Conservation (phyloP, 2,329 filamentous ascomycete species). For the Paracamarosporium sp. region DNA sequence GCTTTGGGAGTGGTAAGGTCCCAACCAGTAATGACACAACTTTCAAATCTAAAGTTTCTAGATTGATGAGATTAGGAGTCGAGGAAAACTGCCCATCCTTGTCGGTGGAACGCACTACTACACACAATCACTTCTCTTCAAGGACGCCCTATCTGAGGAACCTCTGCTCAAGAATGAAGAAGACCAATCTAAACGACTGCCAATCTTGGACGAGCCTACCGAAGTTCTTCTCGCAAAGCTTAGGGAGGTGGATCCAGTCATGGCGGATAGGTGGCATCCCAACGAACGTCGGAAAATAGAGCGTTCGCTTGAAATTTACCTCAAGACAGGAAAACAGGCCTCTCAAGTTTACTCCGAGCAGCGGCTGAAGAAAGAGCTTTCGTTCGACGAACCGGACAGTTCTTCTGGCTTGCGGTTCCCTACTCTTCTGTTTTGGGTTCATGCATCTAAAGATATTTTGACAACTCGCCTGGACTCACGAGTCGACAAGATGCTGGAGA, state of each 20-base stretch:
- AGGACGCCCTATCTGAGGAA: constrained; percentile 68
- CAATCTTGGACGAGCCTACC: constrained; percentile 75
- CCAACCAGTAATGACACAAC: no score
- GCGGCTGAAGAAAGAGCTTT: constrained; percentile 41
- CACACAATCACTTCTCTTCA: constrained; percentile 84
- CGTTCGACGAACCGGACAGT: background rate
- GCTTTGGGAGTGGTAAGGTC: constrained; percentile 64
- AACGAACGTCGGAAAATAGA: constrained; percentile 90
- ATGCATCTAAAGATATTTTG: constrained; percentile 73
- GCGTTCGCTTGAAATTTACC: constrained; percentile 87
- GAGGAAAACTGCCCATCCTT: constrained; percentile 84
- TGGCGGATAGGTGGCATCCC: constrained; percentile 93
- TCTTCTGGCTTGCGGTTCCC: constrained; percentile 54
- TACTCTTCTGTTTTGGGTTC: constrained; percentile 85
- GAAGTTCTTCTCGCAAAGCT: constrained; percentile 76
- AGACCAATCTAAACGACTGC: constrained; percentile 53
- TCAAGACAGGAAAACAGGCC: constrained; percentile 80
- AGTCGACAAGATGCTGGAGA: constrained; percentile 82
- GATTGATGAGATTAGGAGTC: constrained; percentile 78
- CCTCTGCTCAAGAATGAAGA: constrained; percentile 39
- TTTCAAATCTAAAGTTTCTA: constrained; percentile 18
- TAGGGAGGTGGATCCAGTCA: constrained; percentile 81
- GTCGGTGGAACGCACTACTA: constrained; percentile 98
- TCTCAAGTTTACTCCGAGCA: constrained; percentile 90
- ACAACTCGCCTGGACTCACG: constrained; percentile 75